Evolutionary conservation across 306 rosid species (phyloP).

Genomic region (Vigna mungo): DNA sequence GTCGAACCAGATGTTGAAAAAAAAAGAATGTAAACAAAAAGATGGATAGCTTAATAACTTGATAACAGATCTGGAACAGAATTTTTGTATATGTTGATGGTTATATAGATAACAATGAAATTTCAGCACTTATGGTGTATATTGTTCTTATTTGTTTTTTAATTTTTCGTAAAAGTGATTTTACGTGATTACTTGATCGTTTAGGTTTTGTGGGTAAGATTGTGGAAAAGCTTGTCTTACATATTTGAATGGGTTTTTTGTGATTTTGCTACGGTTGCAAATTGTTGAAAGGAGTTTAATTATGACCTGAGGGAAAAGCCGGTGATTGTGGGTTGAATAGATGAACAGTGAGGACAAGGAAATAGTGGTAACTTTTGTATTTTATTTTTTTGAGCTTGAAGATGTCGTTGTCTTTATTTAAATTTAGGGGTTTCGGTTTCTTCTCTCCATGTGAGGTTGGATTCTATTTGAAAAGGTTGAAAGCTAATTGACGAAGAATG

Average conservation of each 20-base stretch:
- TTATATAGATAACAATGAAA: conserved; percentile 16
- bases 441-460: conserved; percentile 42
- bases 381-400: conserved; percentile 4
- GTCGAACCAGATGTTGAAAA: conserved; percentile 62
- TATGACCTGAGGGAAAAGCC: conserved; percentile 25
- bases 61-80: conserved; percentile 1
- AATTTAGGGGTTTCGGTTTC: conserved; percentile 3
- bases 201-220: neutral
- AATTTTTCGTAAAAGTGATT: neutral
- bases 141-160: neutral
- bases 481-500: conserved; percentile 34
- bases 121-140: neutral
- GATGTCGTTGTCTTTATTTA: conserved; percentile 45
- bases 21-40: neutral
- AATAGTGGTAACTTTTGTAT: conserved; percentile 24
- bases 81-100: conserved; percentile 39
- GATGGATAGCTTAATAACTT: neutral
- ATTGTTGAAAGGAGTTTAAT: neutral
- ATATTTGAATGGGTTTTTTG: neutral
- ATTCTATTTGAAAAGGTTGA: neutral
- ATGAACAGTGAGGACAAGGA: conserved; percentile 2
- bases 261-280: neutral
- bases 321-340: conserved; percentile 27
- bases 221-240: neutral
- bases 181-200: neutral